phyloP scores from a whole-genome alignment of 345 rosid species.

The Rubroshorea leprosula region DNA sequence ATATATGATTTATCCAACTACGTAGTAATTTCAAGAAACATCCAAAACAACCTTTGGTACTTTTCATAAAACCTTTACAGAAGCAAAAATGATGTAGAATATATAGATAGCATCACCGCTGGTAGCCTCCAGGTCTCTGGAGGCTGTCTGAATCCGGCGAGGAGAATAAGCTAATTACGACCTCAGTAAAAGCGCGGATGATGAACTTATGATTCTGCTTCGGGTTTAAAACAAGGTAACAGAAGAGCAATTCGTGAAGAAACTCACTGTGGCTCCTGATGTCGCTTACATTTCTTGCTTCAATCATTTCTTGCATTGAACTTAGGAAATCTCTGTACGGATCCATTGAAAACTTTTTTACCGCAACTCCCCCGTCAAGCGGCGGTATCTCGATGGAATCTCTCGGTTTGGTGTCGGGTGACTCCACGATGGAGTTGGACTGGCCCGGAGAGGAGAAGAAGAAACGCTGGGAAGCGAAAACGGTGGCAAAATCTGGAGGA shows the following conservation, averaged over 20 bases:
- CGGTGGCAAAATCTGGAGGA: slow-evolving; percentile 57
- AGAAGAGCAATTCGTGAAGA: slow-evolving; percentile 61
- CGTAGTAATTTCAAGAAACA: too few species aligned
- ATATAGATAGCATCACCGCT: slow-evolving; percentile 12
- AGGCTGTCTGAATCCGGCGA: slow-evolving; percentile 31
- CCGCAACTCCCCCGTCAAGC: slow-evolving; percentile 47
- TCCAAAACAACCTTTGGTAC: too few species aligned
- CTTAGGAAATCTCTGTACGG: slow-evolving; percentile 68
- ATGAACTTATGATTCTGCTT: slow-evolving; percentile 62
- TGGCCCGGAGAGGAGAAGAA: slow-evolving; percentile 89
- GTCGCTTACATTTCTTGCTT: slow-evolving; percentile 51
- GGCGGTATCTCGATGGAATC: slow-evolving; percentile 4
- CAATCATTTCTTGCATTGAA: slow-evolving; percentile 93
- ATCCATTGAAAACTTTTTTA: slow-evolving; percentile 62
- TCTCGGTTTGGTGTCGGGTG: slow-evolving; percentile 21
- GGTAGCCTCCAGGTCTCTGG: slow-evolving; percentile 10
- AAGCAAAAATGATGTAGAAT: too few species aligned
- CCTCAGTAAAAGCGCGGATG: slow-evolving; percentile 70
- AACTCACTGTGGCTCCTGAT: slow-evolving; percentile 52
- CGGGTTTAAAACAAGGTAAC: slow-evolving; percentile 71
- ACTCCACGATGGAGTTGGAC: slow-evolving; percentile 79
- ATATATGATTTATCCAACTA: too few species aligned
- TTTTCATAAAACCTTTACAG: too few species aligned
- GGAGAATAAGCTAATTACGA: slow-evolving; percentile 39
- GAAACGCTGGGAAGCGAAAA: slow-evolving; percentile 83